Evolutionary conservation across 2,329 filamentous ascomycete species (phyloP).

Genomic region (Botrytis elliptica): DNA sequence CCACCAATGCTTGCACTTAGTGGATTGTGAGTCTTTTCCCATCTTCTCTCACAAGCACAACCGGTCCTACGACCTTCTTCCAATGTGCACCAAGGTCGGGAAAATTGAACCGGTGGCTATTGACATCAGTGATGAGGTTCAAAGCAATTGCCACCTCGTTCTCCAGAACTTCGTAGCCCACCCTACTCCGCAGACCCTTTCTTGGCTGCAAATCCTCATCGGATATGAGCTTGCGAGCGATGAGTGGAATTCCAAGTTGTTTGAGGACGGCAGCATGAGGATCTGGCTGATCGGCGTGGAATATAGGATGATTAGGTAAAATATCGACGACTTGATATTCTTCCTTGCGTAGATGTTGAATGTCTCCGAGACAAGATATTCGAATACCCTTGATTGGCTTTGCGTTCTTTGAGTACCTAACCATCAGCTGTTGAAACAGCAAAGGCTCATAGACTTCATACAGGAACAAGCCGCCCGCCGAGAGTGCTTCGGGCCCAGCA

Average conservation of each 20-base stretch:
- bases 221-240: not conserved
- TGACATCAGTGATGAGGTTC: not conserved
- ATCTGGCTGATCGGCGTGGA: not conserved
- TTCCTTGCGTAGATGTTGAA: not conserved
- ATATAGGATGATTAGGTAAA: not conserved
- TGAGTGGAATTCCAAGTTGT: not conserved
- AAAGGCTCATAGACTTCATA: not conserved
- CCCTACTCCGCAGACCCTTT: too few relatives aligned
- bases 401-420: not conserved
- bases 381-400: not conserved
- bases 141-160: not conserved
- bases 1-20: not conserved
- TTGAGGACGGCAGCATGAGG: not conserved
- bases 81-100: not conserved
- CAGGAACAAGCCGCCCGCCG: not conserved
- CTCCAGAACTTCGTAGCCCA: not conserved
- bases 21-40: not conserved
- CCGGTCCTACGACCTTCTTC: not conserved
- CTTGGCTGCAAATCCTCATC: not conserved
- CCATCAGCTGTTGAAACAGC: not conserved
- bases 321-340: not conserved
- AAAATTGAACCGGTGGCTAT: not conserved
- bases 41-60: not conserved
- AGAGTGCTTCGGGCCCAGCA: not conserved
- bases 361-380: not conserved